phyloP scores from a whole-genome alignment of 2,329 filamentous ascomycete genomes.

The Teratosphaeria epicoccoides region DNA sequence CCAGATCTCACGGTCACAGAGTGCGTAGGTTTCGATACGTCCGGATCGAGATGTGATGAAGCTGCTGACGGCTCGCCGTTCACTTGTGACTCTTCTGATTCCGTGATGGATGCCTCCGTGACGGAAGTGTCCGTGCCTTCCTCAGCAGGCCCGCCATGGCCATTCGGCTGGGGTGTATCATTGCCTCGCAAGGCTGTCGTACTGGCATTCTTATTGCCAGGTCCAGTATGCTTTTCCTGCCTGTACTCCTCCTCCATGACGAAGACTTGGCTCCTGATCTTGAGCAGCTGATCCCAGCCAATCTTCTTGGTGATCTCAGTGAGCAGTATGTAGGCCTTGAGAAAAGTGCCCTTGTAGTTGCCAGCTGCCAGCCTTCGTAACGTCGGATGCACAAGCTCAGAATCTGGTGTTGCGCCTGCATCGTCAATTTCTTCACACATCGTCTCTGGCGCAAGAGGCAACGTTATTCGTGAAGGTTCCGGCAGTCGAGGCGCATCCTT shows the following conservation, averaged over 20 bases:
- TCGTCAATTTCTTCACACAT: conserved; percentile 94
- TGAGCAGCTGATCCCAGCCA: conserved; percentile 92
- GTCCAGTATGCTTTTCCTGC: conserved; percentile 59
- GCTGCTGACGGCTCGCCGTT: conserved; percentile 21
- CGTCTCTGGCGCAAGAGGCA: conserved; percentile 80
- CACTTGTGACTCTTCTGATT: conserved; percentile 4
- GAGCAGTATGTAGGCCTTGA: conserved; percentile 84
- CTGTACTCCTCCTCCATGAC: conserved; percentile 99
- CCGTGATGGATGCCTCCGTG: conserved; percentile 22
- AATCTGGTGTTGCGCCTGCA: conserved; percentile 63
- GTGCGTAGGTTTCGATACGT: conserved; percentile 26
- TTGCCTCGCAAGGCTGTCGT: conserved; percentile 66
- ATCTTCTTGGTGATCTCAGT: conserved; percentile 96
- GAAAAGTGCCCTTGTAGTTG: conserved; percentile 87
- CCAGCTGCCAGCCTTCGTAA: conserved; percentile 77
- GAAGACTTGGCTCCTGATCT: conserved; percentile 91
- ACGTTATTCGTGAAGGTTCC: conserved; percentile 74
- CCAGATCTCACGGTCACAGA: conserved; percentile 24
- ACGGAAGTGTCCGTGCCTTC: conserved; percentile 26
- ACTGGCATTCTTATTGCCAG: conserved; percentile 60
- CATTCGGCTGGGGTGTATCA: conserved; percentile 42
- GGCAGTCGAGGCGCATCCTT: conserved; percentile 94
- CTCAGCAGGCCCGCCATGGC: conserved; percentile 26
- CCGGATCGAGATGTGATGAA: conserved; percentile 22
- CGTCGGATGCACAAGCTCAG: conserved; percentile 78